phyloP scores from a whole-genome alignment of 768 basidiomycete genomes.

The Leccinum broughii region DNA sequence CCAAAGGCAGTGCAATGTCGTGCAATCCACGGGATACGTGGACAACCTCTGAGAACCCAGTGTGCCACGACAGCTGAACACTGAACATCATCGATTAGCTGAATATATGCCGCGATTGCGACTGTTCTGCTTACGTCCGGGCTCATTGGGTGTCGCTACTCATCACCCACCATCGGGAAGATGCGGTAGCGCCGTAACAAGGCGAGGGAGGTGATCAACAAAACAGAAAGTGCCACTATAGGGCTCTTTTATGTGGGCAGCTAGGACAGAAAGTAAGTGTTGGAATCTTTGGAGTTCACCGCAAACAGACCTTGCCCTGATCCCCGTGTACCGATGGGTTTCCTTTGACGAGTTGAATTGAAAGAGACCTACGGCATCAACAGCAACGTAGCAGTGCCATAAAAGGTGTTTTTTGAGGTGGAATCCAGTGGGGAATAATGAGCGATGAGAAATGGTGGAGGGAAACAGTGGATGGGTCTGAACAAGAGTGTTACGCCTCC shows the following conservation, averaged over 20 bases:
- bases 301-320: constrained; percentile 27
- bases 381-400: neutral
- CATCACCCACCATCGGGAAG: constrained; percentile 27
- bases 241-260: neutral
- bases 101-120: constrained; percentile 17
- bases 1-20: constrained; percentile 28
- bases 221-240: neutral
- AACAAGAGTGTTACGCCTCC: constrained; percentile 36
- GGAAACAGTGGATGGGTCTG: constrained; percentile 32
- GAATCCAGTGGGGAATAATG: constrained; percentile 19
- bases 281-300: constrained; percentile 6
- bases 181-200: constrained; percentile 10
- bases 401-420: constrained; percentile 4
- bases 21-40: constrained; percentile 13
- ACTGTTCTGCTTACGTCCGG: constrained; percentile 5
- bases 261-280: constrained; percentile 10
- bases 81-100: constrained; percentile 13
- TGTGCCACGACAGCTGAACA: neutral
- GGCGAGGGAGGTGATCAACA: neutral
- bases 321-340: constrained; percentile 15
- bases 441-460: constrained; percentile 31
- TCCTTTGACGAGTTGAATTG: neutral
- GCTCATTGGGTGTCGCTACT: constrained; percentile 1
- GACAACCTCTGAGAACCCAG: constrained; percentile 1
- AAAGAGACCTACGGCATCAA: neutral